These are phyloP conservation scores for Suhomyces panamericanus DNA, from an alignment of 1,139 yeast species.

Conservation along the genomic window DNA sequence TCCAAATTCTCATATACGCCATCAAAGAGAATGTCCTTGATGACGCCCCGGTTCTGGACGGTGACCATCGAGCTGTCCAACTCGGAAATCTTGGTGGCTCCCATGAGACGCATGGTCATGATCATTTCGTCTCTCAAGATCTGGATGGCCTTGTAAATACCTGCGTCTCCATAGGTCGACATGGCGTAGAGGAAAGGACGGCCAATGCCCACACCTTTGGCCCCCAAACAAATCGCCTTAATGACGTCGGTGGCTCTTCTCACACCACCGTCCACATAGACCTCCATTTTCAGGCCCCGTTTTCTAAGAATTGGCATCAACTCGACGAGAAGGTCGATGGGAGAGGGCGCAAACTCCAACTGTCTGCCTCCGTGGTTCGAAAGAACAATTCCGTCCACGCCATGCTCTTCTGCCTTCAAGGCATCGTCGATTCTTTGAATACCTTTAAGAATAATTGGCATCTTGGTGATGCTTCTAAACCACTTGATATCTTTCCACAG, in stretches of 20 bases:
- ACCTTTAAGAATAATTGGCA: constrained; percentile 71
- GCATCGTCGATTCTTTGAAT: constrained; percentile 72
- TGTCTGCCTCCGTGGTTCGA: constrained; percentile 81
- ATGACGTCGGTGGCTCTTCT: constrained; percentile 68
- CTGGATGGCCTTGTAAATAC: constrained; percentile 77
- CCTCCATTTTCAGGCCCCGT: constrained; percentile 48
- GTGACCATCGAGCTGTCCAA: constrained; percentile 51
- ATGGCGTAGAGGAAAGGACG: constrained; percentile 72
- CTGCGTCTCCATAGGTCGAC: constrained; percentile 73
- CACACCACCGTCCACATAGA: constrained; percentile 66
- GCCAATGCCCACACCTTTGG: constrained; percentile 73
- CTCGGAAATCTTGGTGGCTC: constrained; percentile 66
- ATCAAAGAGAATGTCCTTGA: constrained; percentile 40
- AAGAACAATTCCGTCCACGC: constrained; percentile 62
- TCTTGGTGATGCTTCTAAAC: constrained; percentile 56
- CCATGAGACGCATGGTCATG: constrained; percentile 87
- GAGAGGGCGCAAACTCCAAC: constrained; percentile 65
- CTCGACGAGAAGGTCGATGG: constrained; percentile 67
- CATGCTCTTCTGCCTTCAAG: constrained; percentile 58
- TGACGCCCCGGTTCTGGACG: constrained; percentile 25
- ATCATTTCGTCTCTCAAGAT: constrained; percentile 76
- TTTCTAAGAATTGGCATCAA: constrained; percentile 56
- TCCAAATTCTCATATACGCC: constrained; percentile 41
- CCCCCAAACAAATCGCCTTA: constrained; percentile 68
- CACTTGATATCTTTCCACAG: constrained; percentile 60